These are phyloP conservation scores for Lagerstroemia speciosa DNA, from an alignment of 345 rosid species.

Conservation along the genomic window DNA sequence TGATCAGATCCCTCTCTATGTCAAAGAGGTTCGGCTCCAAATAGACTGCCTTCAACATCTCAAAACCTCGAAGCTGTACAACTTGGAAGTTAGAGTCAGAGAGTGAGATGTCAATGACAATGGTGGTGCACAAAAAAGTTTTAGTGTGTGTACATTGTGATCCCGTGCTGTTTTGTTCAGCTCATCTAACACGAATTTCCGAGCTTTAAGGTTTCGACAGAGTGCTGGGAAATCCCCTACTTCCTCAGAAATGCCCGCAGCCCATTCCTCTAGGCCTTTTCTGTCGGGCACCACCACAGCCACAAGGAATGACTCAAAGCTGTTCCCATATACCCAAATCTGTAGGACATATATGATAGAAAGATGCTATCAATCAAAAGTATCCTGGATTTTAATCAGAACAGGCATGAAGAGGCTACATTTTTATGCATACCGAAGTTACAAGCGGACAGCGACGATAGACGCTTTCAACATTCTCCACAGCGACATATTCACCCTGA, in stretches of 20 bases:
- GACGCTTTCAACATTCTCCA: slow-evolving; percentile 68
- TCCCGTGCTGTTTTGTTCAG: slow-evolving; percentile 63
- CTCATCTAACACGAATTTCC: slow-evolving; percentile 62
- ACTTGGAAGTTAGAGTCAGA: neutral
- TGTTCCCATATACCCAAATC: slow-evolving; percentile 94
- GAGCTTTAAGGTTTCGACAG: slow-evolving; percentile 57
- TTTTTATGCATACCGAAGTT: slow-evolving; percentile 44
- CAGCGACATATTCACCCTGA: slow-evolving; percentile 94
- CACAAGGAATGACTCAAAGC: slow-evolving; percentile 87
- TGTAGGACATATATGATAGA: slow-evolving; percentile 14
- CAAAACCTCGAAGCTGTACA: slow-evolving; percentile 80
- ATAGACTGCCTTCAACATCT: slow-evolving; percentile 73
- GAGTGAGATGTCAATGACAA: neutral
- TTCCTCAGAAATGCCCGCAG: slow-evolving; percentile 29
- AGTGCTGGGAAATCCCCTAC: slow-evolving; percentile 49
- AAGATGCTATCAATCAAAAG: neutral
- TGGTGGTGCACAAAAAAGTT: neutral
- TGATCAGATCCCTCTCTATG: slow-evolving; percentile 74
- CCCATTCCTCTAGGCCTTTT: slow-evolving; percentile 80
- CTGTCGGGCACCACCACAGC: slow-evolving; percentile 75
- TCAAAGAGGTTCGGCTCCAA: slow-evolving; percentile 75
- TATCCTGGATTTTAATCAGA: neutral
- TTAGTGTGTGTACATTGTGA: slow-evolving; percentile 42
- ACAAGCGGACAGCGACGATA: slow-evolving; percentile 63
- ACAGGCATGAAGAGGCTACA: neutral